Evolutionary conservation across 257 asterid species (phyloP).

Genomic region (Fraxinus americana): DNA sequence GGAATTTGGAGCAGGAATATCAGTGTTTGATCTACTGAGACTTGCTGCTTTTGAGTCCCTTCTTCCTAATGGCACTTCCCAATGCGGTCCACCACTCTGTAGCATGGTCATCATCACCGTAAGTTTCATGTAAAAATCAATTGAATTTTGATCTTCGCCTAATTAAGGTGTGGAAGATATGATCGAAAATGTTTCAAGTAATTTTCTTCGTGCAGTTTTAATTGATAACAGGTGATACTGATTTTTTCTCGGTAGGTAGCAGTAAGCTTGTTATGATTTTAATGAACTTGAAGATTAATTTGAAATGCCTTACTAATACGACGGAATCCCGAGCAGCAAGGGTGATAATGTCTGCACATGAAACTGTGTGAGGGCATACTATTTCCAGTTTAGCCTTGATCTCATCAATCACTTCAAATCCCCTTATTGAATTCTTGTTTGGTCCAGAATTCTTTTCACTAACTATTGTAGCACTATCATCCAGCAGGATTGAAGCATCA

Average conservation of each 20-base stretch:
- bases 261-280: neutral
- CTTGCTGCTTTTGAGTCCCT: constrained; percentile 70
- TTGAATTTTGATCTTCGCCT: neutral
- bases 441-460: constrained; percentile 79
- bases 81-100: constrained; percentile 87
- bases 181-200: neutral
- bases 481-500: constrained; percentile 73
- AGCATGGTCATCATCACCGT: constrained; percentile 8
- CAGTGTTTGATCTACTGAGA: constrained; percentile 44
- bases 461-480: constrained; percentile 38
- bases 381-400: constrained; percentile 65
- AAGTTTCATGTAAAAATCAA: neutral
- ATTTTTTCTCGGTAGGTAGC: neutral
- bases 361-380: constrained; percentile 79
- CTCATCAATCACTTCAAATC: constrained; percentile 76
- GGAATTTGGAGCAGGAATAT: constrained; percentile 78
- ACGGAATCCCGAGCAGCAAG: constrained; percentile 75
- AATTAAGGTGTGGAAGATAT: neutral
- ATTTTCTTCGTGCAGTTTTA: neutral
- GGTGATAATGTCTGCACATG: constrained; percentile 78
- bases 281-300: neutral
- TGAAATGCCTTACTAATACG: constrained; percentile 47
- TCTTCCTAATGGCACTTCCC: constrained; percentile 87
- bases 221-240: neutral
- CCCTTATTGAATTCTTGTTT: constrained; percentile 66